Evolutionary conservation across 169 alveolate genomes (phyloP).

Genomic region (Besnoitia besnoiti): DNA sequence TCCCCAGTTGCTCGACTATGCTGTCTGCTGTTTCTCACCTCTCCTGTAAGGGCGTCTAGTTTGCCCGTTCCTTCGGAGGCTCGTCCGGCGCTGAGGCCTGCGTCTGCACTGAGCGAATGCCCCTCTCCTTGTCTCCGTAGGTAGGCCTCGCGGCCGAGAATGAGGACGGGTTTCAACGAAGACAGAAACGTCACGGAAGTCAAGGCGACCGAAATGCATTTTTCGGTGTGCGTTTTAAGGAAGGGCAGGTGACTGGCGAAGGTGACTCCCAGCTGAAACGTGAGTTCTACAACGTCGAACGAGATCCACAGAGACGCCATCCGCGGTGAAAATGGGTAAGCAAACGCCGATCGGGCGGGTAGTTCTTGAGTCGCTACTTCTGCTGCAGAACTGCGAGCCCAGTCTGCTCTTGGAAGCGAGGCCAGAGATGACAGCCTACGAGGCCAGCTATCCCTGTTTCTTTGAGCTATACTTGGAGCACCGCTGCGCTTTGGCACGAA

Average conservation of each 20-base stretch:
- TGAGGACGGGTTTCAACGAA: background rate
- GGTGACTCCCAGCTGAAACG: constrained; percentile 38
- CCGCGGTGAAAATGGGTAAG: background rate
- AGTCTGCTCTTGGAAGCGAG: too few species aligned
- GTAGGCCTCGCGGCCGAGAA: background rate
- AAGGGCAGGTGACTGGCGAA: constrained; percentile 39
- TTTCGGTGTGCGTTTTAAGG: constrained; percentile 37
- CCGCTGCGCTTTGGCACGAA: too few species aligned
- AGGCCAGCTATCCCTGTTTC: too few species aligned
- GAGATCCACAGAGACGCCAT: background rate
- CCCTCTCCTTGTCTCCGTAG: background rate
- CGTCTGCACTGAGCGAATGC: too few species aligned
- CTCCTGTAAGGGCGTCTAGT: too few species aligned
- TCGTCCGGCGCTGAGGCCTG: background rate
- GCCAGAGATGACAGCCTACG: too few species aligned
- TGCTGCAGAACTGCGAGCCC: too few species aligned
- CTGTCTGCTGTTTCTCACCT: too few species aligned
- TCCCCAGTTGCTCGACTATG: too few species aligned
- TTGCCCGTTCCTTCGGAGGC: background rate
- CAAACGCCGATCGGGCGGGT: too few species aligned
- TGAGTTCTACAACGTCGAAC: constrained; percentile 42
- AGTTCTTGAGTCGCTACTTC: too few species aligned
- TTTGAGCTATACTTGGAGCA: too few species aligned
- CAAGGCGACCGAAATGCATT: background rate
- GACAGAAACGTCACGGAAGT: background rate